Evolutionary conservation across 148 eudicot genomes (phyloP).

Genomic region (Silene latifolia): DNA sequence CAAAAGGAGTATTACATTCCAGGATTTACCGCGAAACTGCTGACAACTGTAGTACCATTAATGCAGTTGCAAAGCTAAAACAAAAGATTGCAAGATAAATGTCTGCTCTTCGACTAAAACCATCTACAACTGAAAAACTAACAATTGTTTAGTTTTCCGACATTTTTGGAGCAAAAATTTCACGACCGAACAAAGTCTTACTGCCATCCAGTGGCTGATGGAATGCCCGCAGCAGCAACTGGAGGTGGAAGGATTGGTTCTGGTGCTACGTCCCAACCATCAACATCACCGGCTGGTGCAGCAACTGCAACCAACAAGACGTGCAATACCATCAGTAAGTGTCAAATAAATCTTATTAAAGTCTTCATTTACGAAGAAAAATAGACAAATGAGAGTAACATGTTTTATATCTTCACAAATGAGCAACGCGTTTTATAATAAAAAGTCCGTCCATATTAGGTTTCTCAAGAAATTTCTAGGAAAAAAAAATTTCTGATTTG

Average conservation of each 20-base stretch:
- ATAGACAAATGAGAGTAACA: too few relatives aligned
- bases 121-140: constrained; percentile 23
- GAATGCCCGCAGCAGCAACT: constrained; percentile 13
- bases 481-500: too few relatives aligned
- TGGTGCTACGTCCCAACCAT: constrained; percentile 38
- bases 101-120: constrained; percentile 21
- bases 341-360: neutral
- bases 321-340: neutral
- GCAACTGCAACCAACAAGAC: constrained; percentile 11
- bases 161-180: constrained; percentile 24
- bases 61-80: neutral
- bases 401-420: too few relatives aligned
- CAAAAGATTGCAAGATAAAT: constrained; percentile 5
- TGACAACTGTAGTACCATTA: constrained; percentile 2
- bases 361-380: neutral
- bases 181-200: constrained; percentile 9
- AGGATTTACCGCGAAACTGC: neutral
- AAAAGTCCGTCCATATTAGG: too few relatives aligned
- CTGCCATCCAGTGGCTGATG: constrained; percentile 28
- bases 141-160: constrained; percentile 17
- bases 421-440: too few relatives aligned
- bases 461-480: too few relatives aligned
- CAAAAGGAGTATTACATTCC: too few relatives aligned
- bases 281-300: constrained; percentile 28
- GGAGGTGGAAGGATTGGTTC: constrained; percentile 29